Conservation (phyloP, 176 grass and related monocot species). For the Aegilops longissima region DNA sequence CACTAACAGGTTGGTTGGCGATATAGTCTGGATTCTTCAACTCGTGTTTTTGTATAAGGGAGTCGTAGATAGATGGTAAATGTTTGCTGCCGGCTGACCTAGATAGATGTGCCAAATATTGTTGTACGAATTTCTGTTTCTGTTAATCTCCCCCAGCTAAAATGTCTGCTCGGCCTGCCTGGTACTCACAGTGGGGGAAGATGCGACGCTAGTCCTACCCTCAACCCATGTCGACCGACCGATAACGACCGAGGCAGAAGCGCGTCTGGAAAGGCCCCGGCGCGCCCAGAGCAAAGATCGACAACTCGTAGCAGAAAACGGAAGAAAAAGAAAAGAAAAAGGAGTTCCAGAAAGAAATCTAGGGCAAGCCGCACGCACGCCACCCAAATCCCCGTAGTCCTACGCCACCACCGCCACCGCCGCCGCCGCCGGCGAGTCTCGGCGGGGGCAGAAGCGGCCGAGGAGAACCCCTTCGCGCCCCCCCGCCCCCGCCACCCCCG, state of each 20-base stretch:
- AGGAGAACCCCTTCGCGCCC: background rate
- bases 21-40: too few species aligned
- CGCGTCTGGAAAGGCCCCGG: slow-evolving; percentile 3
- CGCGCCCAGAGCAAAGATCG: background rate
- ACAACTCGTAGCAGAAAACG: background rate
- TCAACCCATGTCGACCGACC: background rate
- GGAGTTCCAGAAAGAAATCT: slow-evolving; percentile 15
- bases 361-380: slow-evolving; percentile 38
- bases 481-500: too few species aligned
- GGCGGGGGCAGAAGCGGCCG: background rate
- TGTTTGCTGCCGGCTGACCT: too few species aligned
- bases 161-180: too few species aligned
- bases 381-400: slow-evolving; percentile 21
- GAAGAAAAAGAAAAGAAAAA: background rate
- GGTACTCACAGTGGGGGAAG: too few species aligned
- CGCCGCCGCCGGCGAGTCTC: background rate
- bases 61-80: too few species aligned
- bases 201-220: too few species aligned
- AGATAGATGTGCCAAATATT: too few species aligned
- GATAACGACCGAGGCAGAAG: background rate
- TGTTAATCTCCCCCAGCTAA: too few species aligned
- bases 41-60: too few species aligned
- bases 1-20: too few species aligned
- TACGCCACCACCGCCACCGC: background rate
- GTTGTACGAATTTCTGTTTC: too few species aligned